A percentile compares a stretch with the other conserved stretches of the same genome.
Evolutionary conservation across 2,329 filamentous ascomycete genomes (phyloP).

Genomic region (Phoma sp.): DNA sequence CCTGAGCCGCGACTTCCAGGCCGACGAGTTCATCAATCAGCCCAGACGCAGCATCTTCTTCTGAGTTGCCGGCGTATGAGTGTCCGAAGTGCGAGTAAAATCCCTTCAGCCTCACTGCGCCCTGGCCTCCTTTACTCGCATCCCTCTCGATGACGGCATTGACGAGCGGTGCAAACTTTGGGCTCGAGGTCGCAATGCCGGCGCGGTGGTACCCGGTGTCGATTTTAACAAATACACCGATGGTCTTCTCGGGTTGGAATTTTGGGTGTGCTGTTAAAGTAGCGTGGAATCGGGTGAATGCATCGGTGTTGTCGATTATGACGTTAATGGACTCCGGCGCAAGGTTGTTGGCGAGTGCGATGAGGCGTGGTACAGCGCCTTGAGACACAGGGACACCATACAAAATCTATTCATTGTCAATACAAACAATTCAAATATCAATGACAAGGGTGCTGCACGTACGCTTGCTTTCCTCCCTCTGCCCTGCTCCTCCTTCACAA

Average conservation of each 20-base stretch:
- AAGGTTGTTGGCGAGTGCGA: conserved; percentile 62
- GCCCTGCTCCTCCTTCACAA: conserved; percentile 65
- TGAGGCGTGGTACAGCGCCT: conserved; percentile 67
- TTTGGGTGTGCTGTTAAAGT: conserved; percentile 24
- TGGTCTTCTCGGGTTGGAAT: conserved; percentile 26
- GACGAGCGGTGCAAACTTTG: conserved; percentile 58
- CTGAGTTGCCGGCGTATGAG: conserved; percentile 67
- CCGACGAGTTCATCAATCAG: conserved; percentile 67
- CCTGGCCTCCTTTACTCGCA: conserved; percentile 11
- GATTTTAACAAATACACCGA: conserved; percentile 74
- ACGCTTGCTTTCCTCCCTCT: conserved; percentile 67
- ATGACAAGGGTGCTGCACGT: conserved; percentile 32
- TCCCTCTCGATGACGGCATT: conserved; percentile 50
- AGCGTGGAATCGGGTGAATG: conserved; percentile 55
- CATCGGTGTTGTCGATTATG: conserved; percentile 71
- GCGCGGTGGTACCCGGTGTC: conserved; percentile 77
- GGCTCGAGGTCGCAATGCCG: conserved; percentile 65
- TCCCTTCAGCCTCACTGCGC: conserved; percentile 61
- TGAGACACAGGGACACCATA: conserved; percentile 75
- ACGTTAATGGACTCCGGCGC: conserved; percentile 64
- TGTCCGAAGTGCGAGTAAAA: conserved; percentile 78
- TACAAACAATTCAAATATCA: neutral
- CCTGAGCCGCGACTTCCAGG: conserved; percentile 57
- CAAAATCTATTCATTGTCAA: conserved; percentile 61
- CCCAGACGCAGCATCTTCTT: conserved; percentile 65